phyloP scores from a whole-genome alignment of 2,329 filamentous ascomycete genomes.

The Hirsutella minnesotensis region DNA sequence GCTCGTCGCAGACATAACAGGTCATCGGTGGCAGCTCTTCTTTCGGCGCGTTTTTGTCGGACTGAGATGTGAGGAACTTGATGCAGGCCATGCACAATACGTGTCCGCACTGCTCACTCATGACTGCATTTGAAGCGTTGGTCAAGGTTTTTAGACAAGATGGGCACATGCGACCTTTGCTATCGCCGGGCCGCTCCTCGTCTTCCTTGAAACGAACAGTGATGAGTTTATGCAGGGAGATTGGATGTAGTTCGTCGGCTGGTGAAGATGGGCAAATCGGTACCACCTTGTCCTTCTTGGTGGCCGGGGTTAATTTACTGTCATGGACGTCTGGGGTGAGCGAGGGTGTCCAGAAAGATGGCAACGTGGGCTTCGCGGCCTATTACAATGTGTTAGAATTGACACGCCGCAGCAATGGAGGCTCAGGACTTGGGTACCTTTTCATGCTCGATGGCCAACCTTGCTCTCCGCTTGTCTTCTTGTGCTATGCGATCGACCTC shows the following conservation, averaged over 20 bases:
- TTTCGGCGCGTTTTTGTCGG: slow-evolving; percentile 25
- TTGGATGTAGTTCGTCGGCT: slow-evolving; percentile 53
- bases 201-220: slow-evolving; percentile 68
- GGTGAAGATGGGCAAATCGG: slow-evolving; percentile 70
- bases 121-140: slow-evolving; percentile 70
- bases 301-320: slow-evolving; percentile 39
- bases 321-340: slow-evolving; percentile 50
- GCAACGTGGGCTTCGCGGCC: slow-evolving; percentile 54
- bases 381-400: slow-evolving; percentile 17
- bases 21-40: slow-evolving; percentile 28
- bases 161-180: slow-evolving; percentile 52
- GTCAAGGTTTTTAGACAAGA: slow-evolving; percentile 73
- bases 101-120: slow-evolving; percentile 83
- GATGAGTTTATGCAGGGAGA: slow-evolving; percentile 69
- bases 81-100: slow-evolving; percentile 81
- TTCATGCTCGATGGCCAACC: slow-evolving; percentile 60
- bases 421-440: slow-evolving; percentile 33
- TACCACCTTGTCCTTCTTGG: slow-evolving; percentile 51
- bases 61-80: slow-evolving; percentile 57
- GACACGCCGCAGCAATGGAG: not conserved
- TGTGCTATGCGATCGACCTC: slow-evolving; percentile 59
- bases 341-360: slow-evolving; percentile 88
- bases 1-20: slow-evolving; percentile 81
- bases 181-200: slow-evolving; percentile 32
- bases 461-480: slow-evolving; percentile 58